Conservation (phyloP, 441 rosid genomes). For the Sinapis alba region DNA sequence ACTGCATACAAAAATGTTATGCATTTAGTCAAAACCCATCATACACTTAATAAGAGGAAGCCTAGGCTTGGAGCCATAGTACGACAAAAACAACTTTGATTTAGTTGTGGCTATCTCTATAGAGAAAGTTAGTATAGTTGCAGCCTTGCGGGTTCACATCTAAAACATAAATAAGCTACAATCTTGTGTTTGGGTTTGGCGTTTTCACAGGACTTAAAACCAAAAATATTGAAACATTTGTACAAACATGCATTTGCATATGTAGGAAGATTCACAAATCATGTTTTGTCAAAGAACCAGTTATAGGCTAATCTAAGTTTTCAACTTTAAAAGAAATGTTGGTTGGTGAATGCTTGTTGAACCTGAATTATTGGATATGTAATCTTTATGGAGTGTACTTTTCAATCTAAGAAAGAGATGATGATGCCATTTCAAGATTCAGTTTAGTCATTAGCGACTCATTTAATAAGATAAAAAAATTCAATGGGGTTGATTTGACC, state of each 20-base stretch:
- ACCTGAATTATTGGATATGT: no score
- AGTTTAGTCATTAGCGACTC: not conserved
- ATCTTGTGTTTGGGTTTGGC: not conserved
- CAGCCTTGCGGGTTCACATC: not conserved
- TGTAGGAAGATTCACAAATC: not conserved
- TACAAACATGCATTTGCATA: not conserved
- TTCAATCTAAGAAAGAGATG: not conserved
- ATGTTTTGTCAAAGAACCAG: not conserved
- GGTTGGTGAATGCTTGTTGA: not conserved
- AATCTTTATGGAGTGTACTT: not conserved
- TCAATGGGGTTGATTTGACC: not conserved
- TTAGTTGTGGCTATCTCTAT: not conserved
- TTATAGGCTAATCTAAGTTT: not conserved
- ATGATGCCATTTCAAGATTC: not conserved
- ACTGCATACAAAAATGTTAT: not conserved
- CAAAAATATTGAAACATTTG: not conserved
- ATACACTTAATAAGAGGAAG: not conserved
- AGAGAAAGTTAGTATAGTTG: not conserved
- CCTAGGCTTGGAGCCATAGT: not conserved
- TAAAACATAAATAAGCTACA: not conserved
- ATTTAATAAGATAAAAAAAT: not conserved
- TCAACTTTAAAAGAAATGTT: not conserved
- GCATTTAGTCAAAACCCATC: not conserved
- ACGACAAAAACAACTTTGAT: not conserved
- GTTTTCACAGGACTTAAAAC: not conserved